Percentiles rank a stretch among this genome's conserved stretches.
Evolutionary conservation across 805 yeast genomes (phyloP).

Genomic region (Starmerella sirachaensis): DNA sequence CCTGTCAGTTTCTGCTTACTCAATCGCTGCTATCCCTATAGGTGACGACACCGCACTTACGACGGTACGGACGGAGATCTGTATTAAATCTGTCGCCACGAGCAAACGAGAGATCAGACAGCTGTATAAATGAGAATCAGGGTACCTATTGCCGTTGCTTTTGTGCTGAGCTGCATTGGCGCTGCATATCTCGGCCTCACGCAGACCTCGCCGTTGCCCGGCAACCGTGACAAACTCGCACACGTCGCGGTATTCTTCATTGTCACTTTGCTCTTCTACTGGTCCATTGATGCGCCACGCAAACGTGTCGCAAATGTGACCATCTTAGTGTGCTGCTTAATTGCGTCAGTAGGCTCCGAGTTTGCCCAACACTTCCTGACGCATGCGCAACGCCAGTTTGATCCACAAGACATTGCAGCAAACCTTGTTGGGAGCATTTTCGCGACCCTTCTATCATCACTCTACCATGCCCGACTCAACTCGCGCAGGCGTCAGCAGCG

Average conservation of each 20-base stretch:
- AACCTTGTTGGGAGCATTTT: conserved; percentile 29
- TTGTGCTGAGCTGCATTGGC: conserved; percentile 15
- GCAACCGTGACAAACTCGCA: conserved; percentile 27
- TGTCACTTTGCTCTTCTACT: conserved; percentile 31
- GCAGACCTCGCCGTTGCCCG: conserved; percentile 28
- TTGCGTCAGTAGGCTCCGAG: conserved; percentile 34
- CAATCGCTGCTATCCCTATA: too few species aligned
- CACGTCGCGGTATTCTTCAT: conserved; percentile 31
- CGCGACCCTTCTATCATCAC: conserved; percentile 26
- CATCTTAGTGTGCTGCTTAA: conserved; percentile 26
- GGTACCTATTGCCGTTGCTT: conserved; percentile 19
- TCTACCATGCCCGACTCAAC: conserved; percentile 29
- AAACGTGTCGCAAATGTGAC: conserved; percentile 29
- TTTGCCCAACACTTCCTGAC: conserved; percentile 28
- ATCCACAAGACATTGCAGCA: conserved; percentile 29
- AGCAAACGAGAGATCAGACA: too few species aligned
- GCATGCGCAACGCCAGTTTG: conserved; percentile 28
- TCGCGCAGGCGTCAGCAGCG: conserved; percentile 26
- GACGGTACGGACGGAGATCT: too few species aligned
- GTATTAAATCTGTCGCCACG: too few species aligned
- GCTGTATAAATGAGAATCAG: conserved; percentile 24
- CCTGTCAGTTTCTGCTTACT: too few species aligned
- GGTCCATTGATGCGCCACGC: conserved; percentile 33
- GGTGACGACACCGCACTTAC: too few species aligned
- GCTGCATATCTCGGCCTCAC: conserved; percentile 23